Percentiles rank a stretch among this genome's conserved stretches.
These are phyloP conservation scores for Talaromyces ruber DNA, from an alignment of 495 filamentous ascomycete species.

Conservation along the genomic window DNA sequence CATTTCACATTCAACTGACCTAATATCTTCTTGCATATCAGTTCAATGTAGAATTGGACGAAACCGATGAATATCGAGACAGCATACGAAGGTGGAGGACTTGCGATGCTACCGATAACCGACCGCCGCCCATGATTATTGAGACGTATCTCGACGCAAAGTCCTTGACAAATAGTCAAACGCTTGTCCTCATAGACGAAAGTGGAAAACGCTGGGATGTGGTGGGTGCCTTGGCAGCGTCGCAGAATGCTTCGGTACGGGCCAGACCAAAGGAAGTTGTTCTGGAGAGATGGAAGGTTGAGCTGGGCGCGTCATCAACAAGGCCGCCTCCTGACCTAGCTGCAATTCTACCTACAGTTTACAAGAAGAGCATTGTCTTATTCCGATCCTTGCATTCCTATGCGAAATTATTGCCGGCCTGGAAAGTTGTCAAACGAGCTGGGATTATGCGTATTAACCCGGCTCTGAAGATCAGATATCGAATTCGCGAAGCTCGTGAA, in stretches of 20 bases:
- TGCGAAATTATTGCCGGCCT: conserved; percentile 75
- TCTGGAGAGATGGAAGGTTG: conserved; percentile 83
- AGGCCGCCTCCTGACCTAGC: conserved; percentile 52
- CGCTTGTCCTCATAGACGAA: conserved; percentile 77
- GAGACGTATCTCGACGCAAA: conserved; percentile 83
- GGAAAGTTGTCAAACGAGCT: conserved; percentile 72
- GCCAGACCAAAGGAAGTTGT: conserved; percentile 55
- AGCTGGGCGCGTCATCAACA: conserved; percentile 56
- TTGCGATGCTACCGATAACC: conserved; percentile 65
- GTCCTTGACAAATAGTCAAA: conserved; percentile 75
- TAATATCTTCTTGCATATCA: conserved; percentile 21
- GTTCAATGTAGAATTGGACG: conserved; percentile 93
- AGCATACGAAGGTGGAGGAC: conserved; percentile 71
- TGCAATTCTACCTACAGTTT: conserved; percentile 71
- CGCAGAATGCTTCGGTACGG: conserved; percentile 30
- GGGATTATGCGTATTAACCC: conserved; percentile 56
- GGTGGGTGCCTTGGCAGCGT: conserved; percentile 65
- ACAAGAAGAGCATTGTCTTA: conserved; percentile 91
- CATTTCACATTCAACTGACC: not conserved
- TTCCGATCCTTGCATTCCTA: conserved; percentile 88
- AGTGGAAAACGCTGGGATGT: conserved; percentile 91
- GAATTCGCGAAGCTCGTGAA: conserved; percentile 48
- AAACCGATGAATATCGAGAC: conserved; percentile 76
- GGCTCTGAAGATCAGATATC: conserved; percentile 65
- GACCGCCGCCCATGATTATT: conserved; percentile 79